Evolutionary conservation across 306 rosid genomes (phyloP), one percentile per base, ranked within the genome.

Genomic region (Pterocarpus santalinus): DNA sequence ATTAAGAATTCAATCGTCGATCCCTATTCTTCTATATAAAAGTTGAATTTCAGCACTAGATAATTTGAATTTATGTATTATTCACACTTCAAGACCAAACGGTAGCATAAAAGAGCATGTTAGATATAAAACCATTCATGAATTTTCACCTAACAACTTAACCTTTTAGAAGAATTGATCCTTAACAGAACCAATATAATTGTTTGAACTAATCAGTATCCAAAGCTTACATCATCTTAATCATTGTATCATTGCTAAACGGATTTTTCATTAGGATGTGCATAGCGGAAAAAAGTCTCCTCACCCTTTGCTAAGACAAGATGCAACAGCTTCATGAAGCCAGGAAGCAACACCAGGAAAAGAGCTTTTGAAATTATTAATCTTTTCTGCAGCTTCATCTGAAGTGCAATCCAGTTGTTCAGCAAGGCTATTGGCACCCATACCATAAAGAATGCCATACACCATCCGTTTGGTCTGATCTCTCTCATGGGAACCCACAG

Each of bases 401-500:
- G 84, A 75, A 74, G 91, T 75, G 84, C 99, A 95, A 43, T 85
- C 92, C 80, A 95, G 84, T 77, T 93, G 97, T 74, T 91, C 95
- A 32, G 98, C 94, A 73, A 95, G 99, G 87, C 92, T 79, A 74
- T 89, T 93, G 38, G 90, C 86, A 81, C 98, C 99, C 99, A 95
- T 95, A 81, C 97, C 99, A 83, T 95, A 95, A 72, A 95, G 99
- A 85, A 95, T 93, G 62, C 99, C 99, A 64, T 95, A 95, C 12
- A 95, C 94, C 93, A 95, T 85, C 86, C 85, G 88, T 88, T 95
- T 95, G 83, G 95, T 93, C 81, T 91, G 97, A 49, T 95, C 97
- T 85, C 99, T 89, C 82, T 88, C 92, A 70, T 82, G 69, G 36
- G 94, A 77, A 43, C 83, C 84, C 73, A 95, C 88, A 74, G 93